Evolutionary conservation across 495 filamentous ascomycete genomes (phyloP), one percentile per base, ranked within the genome.

Genomic region (Podospora fimiseda): DNA sequence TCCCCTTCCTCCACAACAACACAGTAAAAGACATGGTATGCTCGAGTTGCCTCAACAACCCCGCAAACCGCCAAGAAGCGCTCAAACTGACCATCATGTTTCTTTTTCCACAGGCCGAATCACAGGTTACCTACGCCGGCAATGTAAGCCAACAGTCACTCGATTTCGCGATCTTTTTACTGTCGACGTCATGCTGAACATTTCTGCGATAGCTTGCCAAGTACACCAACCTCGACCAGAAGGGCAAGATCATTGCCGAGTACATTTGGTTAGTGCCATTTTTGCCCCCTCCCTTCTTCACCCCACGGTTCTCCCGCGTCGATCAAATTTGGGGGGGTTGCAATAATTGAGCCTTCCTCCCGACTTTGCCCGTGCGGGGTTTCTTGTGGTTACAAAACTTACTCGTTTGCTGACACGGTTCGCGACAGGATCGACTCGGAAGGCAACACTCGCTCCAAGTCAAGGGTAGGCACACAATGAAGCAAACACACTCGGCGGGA

Each of bases 181-280:
- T 33, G 27, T 5, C 27, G 27, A 11, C 27, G 27, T 33, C 6
- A 33, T 47, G 23, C 44, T 47, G n/a, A 47, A 15, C 6, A 33
- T 30, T 50, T 27, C 27, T 5, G 27, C 70, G n/a, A n/a, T n/a
- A 96, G 89, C 84, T 96, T 71, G 69, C 86, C 68, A 95, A 96
- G 72, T 98, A 95, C 81, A 80, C 92, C 73, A 74, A 78, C 60
- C 87, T 98, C 58, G 84, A 89, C 67, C 93, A 97, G 79, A 87
- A 86, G 64, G 90, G 90, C 66, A 74, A 66, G 33, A 72, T 90
- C 61, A 88, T 92, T n/a, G 65, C 61, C 46, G 93, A 98, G 77
- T 98, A 96, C 79, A 85, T 98, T 77, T 98, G 93, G 56, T 58
- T n/a, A 44, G 50, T 50, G n/a, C n/a, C n/a, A n/a, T n/a, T n/a